phyloP scores from a whole-genome alignment of 257 asterid genomes.

The Orobanche coerulescens region DNA sequence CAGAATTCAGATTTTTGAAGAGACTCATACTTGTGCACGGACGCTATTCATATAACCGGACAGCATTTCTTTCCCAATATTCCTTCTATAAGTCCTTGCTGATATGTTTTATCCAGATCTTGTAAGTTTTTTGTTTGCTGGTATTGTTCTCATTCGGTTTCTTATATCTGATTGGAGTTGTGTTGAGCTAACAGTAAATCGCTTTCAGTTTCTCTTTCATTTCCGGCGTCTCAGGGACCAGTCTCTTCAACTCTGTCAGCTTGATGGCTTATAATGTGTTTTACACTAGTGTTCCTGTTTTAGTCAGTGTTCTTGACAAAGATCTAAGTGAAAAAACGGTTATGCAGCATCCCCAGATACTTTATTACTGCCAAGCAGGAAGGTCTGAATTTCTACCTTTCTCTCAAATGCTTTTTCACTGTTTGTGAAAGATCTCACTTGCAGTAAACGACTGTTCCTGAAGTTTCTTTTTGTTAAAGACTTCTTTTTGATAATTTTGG shows the following conservation, averaged over 20 bases:
- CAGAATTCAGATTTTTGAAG: slow-evolving; percentile 91
- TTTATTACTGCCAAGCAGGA: slow-evolving; percentile 96
- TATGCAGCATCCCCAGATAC: slow-evolving; percentile 95
- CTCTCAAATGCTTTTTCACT: slow-evolving; percentile 16
- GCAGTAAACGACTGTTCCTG: neutral
- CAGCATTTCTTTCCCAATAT: slow-evolving; percentile 95
- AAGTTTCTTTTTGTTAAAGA: neutral
- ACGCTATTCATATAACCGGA: slow-evolving; percentile 94
- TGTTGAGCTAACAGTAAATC: slow-evolving; percentile 36
- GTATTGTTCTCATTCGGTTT: slow-evolving; percentile 11
- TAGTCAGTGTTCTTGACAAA: slow-evolving; percentile 87
- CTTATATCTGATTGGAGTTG: slow-evolving; percentile 14
- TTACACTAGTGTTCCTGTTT: slow-evolving; percentile 92
- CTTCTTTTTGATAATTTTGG: slow-evolving; percentile 13
- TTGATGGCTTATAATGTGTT: slow-evolving; percentile 97
- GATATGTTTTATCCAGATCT: slow-evolving; percentile 92
- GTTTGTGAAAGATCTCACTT: slow-evolving; percentile 17
- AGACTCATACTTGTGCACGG: slow-evolving; percentile 98
- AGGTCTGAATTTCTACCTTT: slow-evolving; percentile 41
- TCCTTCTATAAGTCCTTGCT: slow-evolving; percentile 93
- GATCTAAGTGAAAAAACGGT: slow-evolving; percentile 92
- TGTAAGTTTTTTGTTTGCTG: slow-evolving; percentile 49
- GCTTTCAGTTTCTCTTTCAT: slow-evolving; percentile 80
- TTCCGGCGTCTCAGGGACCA: slow-evolving; percentile 97
- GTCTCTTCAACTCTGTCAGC: slow-evolving; percentile 94